A percentile compares a stretch with the other conserved stretches of the same genome.
phyloP scores from a whole-genome alignment of 345 rosid genomes.

The Populus tremula region DNA sequence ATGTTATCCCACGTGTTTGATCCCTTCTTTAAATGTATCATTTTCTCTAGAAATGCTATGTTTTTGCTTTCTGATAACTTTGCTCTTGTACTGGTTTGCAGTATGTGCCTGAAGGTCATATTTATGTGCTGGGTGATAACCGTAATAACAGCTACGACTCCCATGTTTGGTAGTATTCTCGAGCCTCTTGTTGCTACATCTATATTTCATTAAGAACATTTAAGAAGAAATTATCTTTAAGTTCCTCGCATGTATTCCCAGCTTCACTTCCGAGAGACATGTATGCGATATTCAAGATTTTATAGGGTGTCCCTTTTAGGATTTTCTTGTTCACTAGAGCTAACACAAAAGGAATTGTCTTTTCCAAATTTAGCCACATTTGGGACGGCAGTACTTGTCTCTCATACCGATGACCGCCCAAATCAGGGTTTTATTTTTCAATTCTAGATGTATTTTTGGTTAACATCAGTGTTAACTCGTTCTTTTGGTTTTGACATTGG shows the following conservation, averaged over 20 bases:
- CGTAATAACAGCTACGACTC: constrained; percentile 38
- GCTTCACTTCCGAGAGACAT: neutral
- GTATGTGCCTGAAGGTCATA: constrained; percentile 35
- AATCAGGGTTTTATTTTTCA: too few relatives aligned
- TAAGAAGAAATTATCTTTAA: neutral
- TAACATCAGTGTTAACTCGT: neutral
- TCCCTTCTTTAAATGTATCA: neutral
- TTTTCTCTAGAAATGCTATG: neutral
- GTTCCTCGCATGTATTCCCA: neutral
- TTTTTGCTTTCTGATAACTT: neutral
- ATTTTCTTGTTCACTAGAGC: neutral
- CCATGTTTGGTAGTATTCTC: constrained; percentile 30
- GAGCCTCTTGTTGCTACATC: neutral
- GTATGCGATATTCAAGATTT: neutral
- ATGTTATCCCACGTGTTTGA: constrained; percentile 9
- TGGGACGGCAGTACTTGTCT: neutral
- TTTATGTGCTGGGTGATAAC: constrained; percentile 40
- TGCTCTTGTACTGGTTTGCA: constrained; percentile 17
- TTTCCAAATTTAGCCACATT: too few relatives aligned
- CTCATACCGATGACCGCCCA: neutral
- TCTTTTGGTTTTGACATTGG: neutral
- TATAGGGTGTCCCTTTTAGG: neutral
- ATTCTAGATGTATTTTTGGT: neutral
- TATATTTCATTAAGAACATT: neutral
- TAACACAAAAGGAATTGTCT: neutral